phyloP scores from a whole-genome alignment of 352 stramenopile species.

The Paralagenidium karlingii region DNA sequence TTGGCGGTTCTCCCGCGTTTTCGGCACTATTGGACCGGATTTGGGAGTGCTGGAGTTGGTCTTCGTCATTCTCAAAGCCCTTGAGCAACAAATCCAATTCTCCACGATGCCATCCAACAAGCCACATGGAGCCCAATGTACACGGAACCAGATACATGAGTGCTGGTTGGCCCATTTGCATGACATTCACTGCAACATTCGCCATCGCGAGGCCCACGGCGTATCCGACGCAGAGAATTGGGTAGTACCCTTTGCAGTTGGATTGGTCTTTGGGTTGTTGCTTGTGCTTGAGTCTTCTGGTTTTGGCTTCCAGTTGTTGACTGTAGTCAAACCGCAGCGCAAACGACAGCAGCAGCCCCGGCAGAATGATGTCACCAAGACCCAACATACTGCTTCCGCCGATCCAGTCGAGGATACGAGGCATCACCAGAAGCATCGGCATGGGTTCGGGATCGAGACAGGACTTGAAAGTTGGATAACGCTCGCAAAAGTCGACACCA shows the following conservation, averaged over 20 bases:
- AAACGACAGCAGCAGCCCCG: conserved; percentile 90
- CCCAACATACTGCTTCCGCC: conserved; percentile 89
- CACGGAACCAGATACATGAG: conserved; percentile 94
- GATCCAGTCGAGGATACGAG: conserved; percentile 85
- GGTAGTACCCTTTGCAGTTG: conserved; percentile 71
- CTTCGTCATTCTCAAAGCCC: too few species aligned
- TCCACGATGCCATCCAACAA: too few species aligned
- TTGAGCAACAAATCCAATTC: too few species aligned
- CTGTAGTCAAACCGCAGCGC: conserved; percentile 84
- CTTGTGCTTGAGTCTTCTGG: too few species aligned
- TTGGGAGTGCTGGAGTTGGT: too few species aligned
- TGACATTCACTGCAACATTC: conserved; percentile 89
- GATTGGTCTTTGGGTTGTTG: conserved; percentile 8
- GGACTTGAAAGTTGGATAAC: conserved; percentile 37
- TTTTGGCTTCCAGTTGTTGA: background rate
- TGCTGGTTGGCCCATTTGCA: conserved; percentile 89
- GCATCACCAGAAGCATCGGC: conserved; percentile 92
- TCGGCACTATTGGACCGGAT: too few species aligned
- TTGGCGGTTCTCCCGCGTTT: too few species aligned
- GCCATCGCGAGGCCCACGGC: conserved; percentile 87
- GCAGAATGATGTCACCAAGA: conserved; percentile 93
- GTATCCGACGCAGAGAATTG: conserved; percentile 82
- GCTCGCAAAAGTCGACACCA: conserved; percentile 61
- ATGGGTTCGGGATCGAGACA: conserved; percentile 79
- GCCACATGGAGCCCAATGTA: conserved; percentile 75